Evolutionary conservation across 202 grass and related monocot species (phyloP).

Genomic region (Schoenoplectus tabernaemontani): DNA sequence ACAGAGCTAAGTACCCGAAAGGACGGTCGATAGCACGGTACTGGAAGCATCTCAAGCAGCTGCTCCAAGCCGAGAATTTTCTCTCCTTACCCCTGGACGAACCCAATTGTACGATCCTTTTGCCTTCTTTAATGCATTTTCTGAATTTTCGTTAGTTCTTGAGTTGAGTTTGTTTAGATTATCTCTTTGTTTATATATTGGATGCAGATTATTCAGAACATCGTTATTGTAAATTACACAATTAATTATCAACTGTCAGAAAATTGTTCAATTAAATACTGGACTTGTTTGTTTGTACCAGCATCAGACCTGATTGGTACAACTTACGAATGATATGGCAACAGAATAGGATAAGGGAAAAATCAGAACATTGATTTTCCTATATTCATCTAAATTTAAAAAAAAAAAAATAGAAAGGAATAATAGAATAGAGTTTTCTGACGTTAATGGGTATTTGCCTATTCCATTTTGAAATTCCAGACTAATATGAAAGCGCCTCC

Average conservation of each 20-base stretch:
- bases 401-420: background rate
- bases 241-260: background rate
- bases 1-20: conserved; percentile 93
- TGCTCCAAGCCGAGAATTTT: conserved; percentile 71
- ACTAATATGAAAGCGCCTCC: background rate
- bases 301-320: conserved; percentile 2
- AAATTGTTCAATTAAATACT: background rate
- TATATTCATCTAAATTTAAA: background rate
- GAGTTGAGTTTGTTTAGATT: background rate
- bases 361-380: background rate
- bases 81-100: conserved; percentile 37
- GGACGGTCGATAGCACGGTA: conserved; percentile 82
- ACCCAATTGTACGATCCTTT: conserved; percentile 61
- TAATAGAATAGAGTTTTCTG: background rate
- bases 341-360: background rate
- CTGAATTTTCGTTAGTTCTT: conserved; percentile 1
- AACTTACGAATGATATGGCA: background rate
- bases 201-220: background rate
- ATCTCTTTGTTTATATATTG: background rate
- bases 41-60: conserved; percentile 91
- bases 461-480: background rate
- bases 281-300: background rate
- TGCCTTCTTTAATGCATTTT: background rate
- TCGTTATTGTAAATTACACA: background rate
- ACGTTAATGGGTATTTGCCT: background rate